Base-by-base conservation (phyloP, 495 filamentous ascomycete genomes). In the Pseudomonodictys pantanalensis region DNA sequence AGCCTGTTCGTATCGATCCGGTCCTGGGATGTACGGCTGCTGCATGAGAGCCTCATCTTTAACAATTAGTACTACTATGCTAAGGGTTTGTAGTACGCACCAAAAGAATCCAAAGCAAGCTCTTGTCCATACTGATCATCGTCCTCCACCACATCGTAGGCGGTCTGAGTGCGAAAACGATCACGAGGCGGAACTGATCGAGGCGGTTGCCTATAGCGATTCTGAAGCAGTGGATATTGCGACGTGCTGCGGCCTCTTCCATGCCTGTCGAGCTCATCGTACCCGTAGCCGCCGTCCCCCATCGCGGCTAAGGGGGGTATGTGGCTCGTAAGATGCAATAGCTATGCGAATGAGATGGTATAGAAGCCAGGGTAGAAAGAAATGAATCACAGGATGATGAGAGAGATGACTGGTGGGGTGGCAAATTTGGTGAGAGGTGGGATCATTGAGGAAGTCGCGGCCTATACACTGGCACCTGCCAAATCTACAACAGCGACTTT, bases 91-190 rank as follows among this genome's bases (percentile, higher is more conserved):
- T 32, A 18, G 26, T 11, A 52, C 58, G 10, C 56, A 84, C 81
- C 80, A 68, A 81, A 82, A 2, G 72, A 75, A 75, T 83, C 79
- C 52, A 53, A 66, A n/a, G 48, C 46, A 49, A 70, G 24, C 3
- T 66, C 61, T 24, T 70, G 60, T 44, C 70, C 67, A 32, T 60
- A 49, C 26, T 22, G 17, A 11, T 68, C 62, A 57, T 73, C 68
- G 67, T 67, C 32, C 17, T 65, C 43, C 53, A 66, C 20, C 62
- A 56, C 32, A 51, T 59, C 22, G 49, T 52, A 53, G 11, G 38
- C 10, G 33, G 42, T 12, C 17, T 62, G 52, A 11, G 44, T 28
- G n/a, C 61, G 61, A 49, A 54, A 64, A 10, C 54, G 54, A 20
- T 59, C 61, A 25, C 61, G 47, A 1, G 41, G 17, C 25, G 54